Evolutionary conservation across 176 grass and related monocot genomes (phyloP).

Genomic region (Carex pumila): DNA sequence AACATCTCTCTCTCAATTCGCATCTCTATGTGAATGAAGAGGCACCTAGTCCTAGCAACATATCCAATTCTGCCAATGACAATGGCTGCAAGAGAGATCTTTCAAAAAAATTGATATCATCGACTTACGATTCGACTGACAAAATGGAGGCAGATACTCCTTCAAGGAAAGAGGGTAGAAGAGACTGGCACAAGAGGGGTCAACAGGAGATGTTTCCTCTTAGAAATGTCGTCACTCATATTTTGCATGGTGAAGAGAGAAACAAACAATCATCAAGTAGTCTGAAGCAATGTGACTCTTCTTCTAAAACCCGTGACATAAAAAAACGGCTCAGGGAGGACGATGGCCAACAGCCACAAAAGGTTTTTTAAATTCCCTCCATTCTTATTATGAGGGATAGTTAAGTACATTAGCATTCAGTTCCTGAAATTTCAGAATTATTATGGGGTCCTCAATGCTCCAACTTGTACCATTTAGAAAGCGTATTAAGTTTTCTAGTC

Average conservation of each 20-base stretch:
- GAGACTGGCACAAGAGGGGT: conserved; percentile 53
- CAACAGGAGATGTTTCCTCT: conserved; percentile 78
- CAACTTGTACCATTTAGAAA: background rate
- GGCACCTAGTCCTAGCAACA: conserved; percentile 19
- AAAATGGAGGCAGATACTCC: conserved; percentile 39
- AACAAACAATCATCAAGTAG: conserved; percentile 23
- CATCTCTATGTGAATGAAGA: conserved; percentile 48
- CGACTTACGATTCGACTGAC: conserved; percentile 16
- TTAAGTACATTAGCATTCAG: background rate
- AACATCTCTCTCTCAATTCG: conserved; percentile 68
- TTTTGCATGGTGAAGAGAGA: conserved; percentile 75
- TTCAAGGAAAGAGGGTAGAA: conserved; percentile 40
- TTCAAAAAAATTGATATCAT: conserved; percentile 26
- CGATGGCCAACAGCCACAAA: conserved; percentile 52
- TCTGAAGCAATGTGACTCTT: conserved; percentile 29
- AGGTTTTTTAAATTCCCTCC: conserved; percentile 34
- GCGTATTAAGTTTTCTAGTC: background rate
- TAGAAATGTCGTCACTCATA: conserved; percentile 62
- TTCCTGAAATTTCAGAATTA: background rate
- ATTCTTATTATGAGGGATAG: background rate
- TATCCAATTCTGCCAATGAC: conserved; percentile 3
- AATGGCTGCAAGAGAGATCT: conserved; percentile 27
- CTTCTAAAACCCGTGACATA: conserved; percentile 37
- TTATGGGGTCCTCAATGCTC: background rate
- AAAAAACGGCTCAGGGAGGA: conserved; percentile 53